These are phyloP conservation scores for Agrocybe praecox DNA, from an alignment of 768 basidiomycete species.

Conservation along the genomic window DNA sequence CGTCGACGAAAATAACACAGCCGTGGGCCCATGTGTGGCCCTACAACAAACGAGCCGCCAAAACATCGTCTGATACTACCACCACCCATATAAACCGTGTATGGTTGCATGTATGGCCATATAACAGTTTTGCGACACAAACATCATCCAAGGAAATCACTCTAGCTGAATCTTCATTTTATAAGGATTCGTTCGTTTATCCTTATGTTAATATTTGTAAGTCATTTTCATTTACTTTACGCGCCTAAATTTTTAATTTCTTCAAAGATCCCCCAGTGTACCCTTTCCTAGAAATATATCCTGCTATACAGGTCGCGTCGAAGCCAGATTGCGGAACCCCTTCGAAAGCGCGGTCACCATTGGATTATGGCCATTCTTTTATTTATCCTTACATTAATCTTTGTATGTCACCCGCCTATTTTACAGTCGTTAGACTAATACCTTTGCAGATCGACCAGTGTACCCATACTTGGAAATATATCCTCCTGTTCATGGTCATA, in stretches of 20 bases:
- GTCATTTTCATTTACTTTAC: background rate
- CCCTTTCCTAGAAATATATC: background rate
- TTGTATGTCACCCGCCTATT: constrained; percentile 24
- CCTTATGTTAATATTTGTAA: background rate
- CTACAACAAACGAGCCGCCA: constrained; percentile 8
- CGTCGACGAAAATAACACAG: background rate
- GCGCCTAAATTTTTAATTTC: background rate
- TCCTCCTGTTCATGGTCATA: constrained; percentile 23
- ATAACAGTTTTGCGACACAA: constrained; percentile 2
- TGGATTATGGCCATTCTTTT: background rate
- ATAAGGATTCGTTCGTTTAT: background rate
- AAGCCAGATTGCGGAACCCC: background rate
- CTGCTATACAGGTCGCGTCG: background rate
- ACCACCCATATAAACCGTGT: background rate
- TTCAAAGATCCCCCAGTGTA: background rate
- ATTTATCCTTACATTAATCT: constrained; percentile 27
- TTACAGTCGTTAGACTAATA: background rate
- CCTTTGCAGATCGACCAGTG: constrained; percentile 20
- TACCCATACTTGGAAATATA: constrained; percentile 49
- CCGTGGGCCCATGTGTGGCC: constrained; percentile 29
- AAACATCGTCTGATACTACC: background rate
- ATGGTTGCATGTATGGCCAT: constrained; percentile 22
- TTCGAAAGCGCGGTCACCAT: background rate
- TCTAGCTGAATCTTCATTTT: background rate
- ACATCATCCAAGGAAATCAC: background rate